phyloP scores from a whole-genome alignment of 495 filamentous ascomycete species.

The Xylaria nigripes region DNA sequence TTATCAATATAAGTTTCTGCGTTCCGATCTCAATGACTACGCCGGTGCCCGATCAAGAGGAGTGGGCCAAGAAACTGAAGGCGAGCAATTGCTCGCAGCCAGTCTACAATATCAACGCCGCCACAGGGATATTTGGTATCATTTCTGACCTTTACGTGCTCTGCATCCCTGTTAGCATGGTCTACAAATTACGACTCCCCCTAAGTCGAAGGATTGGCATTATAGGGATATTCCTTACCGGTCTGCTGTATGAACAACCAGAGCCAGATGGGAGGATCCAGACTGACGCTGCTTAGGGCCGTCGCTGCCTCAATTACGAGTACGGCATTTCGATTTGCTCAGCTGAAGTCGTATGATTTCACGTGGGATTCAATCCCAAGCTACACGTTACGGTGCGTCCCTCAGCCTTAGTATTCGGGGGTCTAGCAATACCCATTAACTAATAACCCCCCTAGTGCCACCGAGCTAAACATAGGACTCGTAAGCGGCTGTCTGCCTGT shows the following conservation, averaged over 20 bases:
- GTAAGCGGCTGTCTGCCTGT: conserved; percentile 9
- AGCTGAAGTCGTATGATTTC: conserved; percentile 5
- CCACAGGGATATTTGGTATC: conserved; percentile 6
- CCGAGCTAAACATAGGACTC: conserved; percentile 9
- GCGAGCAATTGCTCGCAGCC: conserved; percentile 10
- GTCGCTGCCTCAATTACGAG: conserved; percentile 4
- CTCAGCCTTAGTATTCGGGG: not conserved
- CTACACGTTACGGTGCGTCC: conserved; percentile 6
- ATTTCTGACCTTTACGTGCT: conserved; percentile 16
- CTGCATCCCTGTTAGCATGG: conserved; percentile 12
- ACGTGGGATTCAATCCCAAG: conserved; percentile 10
- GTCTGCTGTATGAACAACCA: conserved; percentile 4
- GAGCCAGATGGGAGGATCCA: not conserved
- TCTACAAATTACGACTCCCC: conserved; percentile 2
- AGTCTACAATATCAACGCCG: conserved; percentile 9
- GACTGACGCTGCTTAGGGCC: conserved; percentile 1
- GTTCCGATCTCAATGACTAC: conserved; percentile 1
- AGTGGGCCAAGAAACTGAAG: conserved; percentile 4
- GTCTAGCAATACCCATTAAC: not conserved
- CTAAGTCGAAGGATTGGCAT: conserved; percentile 7
- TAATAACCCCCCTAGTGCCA: not conserved
- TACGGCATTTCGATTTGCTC: conserved; percentile 4
- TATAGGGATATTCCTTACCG: conserved; percentile 12
- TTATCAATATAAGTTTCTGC: conserved; percentile 6
- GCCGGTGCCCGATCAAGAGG: not conserved